Conservation (phyloP, 805 yeast species). For the Candida easanensis region DNA sequence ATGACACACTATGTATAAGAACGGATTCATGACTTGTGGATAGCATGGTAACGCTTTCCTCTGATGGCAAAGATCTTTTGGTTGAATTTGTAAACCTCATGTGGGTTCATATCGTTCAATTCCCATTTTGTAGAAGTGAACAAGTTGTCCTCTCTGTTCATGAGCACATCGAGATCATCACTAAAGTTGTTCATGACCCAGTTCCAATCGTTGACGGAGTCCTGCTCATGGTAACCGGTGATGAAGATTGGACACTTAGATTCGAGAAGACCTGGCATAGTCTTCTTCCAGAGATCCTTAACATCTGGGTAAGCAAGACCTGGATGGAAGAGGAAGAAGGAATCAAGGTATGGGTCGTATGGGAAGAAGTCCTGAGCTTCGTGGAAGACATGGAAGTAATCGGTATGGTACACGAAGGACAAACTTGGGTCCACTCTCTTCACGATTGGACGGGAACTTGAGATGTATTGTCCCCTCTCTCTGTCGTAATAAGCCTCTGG, state of each 20-base stretch:
- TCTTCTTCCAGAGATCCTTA: conserved; percentile 76
- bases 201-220: conserved; percentile 63
- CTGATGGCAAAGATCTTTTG: conserved; percentile 87
- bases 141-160: conserved; percentile 68
- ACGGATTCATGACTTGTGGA: conserved; percentile 29
- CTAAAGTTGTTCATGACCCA: conserved; percentile 66
- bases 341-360: conserved; percentile 93
- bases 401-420: conserved; percentile 78
- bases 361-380: conserved; percentile 95
- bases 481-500: conserved; percentile 86
- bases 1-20: not conserved
- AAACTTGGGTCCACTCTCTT: conserved; percentile 73
- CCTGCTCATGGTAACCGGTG: conserved; percentile 84
- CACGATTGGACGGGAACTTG: conserved; percentile 61
- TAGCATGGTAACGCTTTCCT: conserved; percentile 95
- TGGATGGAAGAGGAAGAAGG: conserved; percentile 93
- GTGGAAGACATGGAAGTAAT: conserved; percentile 87
- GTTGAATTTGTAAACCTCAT: conserved; percentile 90
- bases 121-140: conserved; percentile 94
- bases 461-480: conserved; percentile 57
- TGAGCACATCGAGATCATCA: conserved; percentile 76
- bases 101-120: conserved; percentile 86
- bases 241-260: conserved; percentile 90
- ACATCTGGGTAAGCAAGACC: conserved; percentile 84
- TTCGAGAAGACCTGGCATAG: conserved; percentile 83